Conservation (phyloP, 306 rosid species). For the Fagus crenata region DNA sequence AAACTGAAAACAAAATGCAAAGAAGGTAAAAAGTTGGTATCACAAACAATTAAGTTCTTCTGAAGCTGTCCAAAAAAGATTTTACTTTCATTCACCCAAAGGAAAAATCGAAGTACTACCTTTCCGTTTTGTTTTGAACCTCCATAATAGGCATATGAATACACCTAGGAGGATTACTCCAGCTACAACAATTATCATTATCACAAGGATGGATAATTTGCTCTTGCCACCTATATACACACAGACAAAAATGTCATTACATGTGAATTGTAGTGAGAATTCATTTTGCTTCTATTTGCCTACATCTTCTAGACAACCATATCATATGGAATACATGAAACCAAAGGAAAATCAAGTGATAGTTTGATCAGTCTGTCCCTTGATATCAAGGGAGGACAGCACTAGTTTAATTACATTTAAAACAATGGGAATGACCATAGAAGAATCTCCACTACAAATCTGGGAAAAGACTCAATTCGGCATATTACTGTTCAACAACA, state of each 20-base stretch:
- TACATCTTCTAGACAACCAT: slow-evolving; percentile 2
- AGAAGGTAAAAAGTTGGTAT: slow-evolving; percentile 14
- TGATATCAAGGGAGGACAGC: too few relatives aligned
- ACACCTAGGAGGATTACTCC: slow-evolving; percentile 50
- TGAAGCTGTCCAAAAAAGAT: slow-evolving; percentile 4
- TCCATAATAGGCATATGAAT: slow-evolving; percentile 43
- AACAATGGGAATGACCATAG: too few relatives aligned
- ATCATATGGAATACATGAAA: background rate
- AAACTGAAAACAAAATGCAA: slow-evolving; percentile 21
- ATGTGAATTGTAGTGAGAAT: slow-evolving; percentile 8
- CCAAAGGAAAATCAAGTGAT: background rate
- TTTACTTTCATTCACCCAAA: background rate
- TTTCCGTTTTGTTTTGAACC: slow-evolving; percentile 50
- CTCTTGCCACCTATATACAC: slow-evolving; percentile 38
- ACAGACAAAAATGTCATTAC: slow-evolving; percentile 23
- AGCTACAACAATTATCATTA: slow-evolving; percentile 34
- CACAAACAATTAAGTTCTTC: slow-evolving; percentile 7
- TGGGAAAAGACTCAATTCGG: background rate
- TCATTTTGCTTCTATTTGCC: background rate
- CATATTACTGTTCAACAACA: background rate
- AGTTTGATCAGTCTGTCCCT: too few relatives aligned
- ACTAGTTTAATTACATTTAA: too few relatives aligned
- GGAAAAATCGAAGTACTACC: slow-evolving; percentile 40
- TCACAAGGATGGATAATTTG: slow-evolving; percentile 34
- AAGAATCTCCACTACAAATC: background rate